These are phyloP conservation scores for Aspergillus carbonarius DNA, from an alignment of 2,329 filamentous ascomycete species.

Conservation along the genomic window DNA sequence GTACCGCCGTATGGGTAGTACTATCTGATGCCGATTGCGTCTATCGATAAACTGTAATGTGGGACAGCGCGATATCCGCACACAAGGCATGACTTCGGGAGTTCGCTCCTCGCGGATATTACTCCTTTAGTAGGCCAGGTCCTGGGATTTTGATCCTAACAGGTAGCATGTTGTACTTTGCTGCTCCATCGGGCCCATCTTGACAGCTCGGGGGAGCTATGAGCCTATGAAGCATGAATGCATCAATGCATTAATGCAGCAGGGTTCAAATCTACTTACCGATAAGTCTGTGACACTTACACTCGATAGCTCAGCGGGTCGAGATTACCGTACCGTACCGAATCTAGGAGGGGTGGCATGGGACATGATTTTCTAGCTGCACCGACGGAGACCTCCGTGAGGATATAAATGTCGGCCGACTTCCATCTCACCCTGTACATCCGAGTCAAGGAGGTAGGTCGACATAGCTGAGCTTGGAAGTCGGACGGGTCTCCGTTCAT, in stretches of 20 bases:
- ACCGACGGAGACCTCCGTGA: not conserved
- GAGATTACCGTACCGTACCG: conserved; percentile 15
- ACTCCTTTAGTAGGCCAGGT: not conserved
- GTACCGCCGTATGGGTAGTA: not conserved
- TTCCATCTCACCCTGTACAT: not conserved
- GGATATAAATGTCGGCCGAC: not conserved
- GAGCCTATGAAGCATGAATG: too few species aligned
- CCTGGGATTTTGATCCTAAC: not conserved
- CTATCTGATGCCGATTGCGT: conserved; percentile 10
- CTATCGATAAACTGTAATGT: conserved; percentile 21
- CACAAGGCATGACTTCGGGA: conserved; percentile 4
- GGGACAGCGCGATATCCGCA: conserved; percentile 21
- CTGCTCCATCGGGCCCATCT: too few species aligned
- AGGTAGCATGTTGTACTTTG: too few species aligned
- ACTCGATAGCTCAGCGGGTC: conserved; percentile 8
- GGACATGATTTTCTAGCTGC: not conserved
- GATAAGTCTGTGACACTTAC: conserved; percentile 9
- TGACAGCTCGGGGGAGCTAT: too few species aligned
- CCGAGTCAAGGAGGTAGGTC: not conserved
- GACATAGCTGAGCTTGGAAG: not conserved
- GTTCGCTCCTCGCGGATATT: conserved; percentile 2
- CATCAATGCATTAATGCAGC: too few species aligned
- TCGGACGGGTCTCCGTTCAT: not conserved
- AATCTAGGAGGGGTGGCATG: not conserved
- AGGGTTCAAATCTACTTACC: not conserved